Conservation (phyloP, 257 asterid species). For the Solanum sejunctum region DNA sequence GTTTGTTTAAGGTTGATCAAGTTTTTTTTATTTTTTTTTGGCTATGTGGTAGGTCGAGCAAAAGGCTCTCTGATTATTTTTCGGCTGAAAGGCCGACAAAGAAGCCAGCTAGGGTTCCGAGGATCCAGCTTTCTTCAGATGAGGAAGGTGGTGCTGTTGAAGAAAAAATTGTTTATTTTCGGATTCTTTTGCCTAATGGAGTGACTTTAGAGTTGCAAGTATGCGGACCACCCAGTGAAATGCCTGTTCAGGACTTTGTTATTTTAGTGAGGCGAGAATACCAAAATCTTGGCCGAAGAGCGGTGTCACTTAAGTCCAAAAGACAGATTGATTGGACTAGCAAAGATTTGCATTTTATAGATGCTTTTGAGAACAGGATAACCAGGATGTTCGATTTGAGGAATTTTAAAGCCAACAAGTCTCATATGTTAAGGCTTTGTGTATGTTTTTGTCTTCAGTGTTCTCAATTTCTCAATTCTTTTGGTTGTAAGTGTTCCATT, state of each 20-base stretch:
- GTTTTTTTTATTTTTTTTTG: not conserved
- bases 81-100: slow-evolving; percentile 10
- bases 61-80: slow-evolving; percentile 24
- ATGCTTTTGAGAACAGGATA: slow-evolving; percentile 19
- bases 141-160: not conserved
- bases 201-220: slow-evolving; percentile 26
- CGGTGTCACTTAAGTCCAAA: not conserved
- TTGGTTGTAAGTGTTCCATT: not conserved
- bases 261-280: slow-evolving; percentile 11
- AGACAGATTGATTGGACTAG: slow-evolving; percentile 34
- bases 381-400: slow-evolving; percentile 11
- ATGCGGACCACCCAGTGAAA: not conserved
- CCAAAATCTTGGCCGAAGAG: not conserved
- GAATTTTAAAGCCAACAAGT: slow-evolving; percentile 14
- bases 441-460: slow-evolving; percentile 16
- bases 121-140: not conserved
- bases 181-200: slow-evolving; percentile 50
- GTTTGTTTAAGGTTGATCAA: not conserved
- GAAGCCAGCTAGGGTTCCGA: slow-evolving; percentile 1
- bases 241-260: slow-evolving; percentile 26
- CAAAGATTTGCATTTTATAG: slow-evolving; percentile 29
- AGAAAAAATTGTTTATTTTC: slow-evolving; percentile 14
- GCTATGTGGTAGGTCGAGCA: slow-evolving; percentile 5
- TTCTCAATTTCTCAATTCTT: not conserved
- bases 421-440: slow-evolving; percentile 31